A percentile compares a stretch with the other conserved stretches of the same genome.
phyloP scores from a whole-genome alignment of 1,284 basidiomycete species.

The Apiotrichum siamense region DNA sequence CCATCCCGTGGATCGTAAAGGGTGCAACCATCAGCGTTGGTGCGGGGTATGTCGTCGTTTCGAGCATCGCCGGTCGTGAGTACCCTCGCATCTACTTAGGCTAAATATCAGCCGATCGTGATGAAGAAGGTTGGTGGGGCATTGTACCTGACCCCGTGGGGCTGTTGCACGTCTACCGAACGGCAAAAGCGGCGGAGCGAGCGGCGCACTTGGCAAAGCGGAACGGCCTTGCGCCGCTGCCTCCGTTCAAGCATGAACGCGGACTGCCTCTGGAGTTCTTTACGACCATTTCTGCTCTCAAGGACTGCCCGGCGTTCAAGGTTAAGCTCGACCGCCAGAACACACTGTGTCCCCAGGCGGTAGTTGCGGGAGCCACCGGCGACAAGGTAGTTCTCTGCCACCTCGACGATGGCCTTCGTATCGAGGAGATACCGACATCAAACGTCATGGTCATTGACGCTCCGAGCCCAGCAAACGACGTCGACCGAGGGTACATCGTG shows the following conservation, averaged over 20 bases:
- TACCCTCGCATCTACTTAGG: not conserved
- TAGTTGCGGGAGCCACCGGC: slow-evolving; percentile 6
- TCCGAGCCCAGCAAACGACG: no score
- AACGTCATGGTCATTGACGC: not conserved
- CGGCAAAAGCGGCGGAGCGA: slow-evolving; percentile 1
- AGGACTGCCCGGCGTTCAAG: not conserved
- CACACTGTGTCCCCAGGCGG: slow-evolving; percentile 10
- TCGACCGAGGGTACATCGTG: not conserved
- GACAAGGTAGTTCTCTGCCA: not conserved
- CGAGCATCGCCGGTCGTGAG: not conserved
- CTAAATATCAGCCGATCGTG: not conserved
- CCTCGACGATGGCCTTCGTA: not conserved
- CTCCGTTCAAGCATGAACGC: slow-evolving; percentile 1
- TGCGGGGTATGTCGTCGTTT: slow-evolving; percentile 7
- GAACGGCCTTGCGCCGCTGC: not conserved
- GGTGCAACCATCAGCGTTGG: not conserved
- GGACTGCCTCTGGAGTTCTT: slow-evolving; percentile 21
- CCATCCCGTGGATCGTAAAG: not conserved
- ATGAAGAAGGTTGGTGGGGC: not conserved
- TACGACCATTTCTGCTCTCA: slow-evolving; percentile 21
- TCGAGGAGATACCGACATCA: not conserved
- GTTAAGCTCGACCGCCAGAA: slow-evolving; percentile 1
- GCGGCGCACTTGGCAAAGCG: not conserved
- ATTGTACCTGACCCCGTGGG: not conserved
- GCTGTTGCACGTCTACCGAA: slow-evolving; percentile 1